phyloP scores from a whole-genome alignment of 2,329 filamentous ascomycete species.

The Aspergillus nomiae region DNA sequence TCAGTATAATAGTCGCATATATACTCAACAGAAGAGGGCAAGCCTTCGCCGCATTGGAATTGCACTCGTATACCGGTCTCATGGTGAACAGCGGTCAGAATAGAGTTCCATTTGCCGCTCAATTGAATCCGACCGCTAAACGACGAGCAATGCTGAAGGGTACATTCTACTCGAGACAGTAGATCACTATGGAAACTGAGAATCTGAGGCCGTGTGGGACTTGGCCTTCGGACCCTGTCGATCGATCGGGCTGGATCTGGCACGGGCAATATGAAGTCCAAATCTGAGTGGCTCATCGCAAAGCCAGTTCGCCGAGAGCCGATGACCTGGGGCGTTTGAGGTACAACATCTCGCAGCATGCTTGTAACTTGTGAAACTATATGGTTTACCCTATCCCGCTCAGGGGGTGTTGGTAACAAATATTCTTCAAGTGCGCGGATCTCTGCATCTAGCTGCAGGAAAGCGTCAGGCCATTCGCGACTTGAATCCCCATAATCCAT shows the following conservation, averaged over 20 bases:
- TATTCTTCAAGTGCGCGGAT: constrained; percentile 50
- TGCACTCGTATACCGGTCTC: constrained; percentile 54
- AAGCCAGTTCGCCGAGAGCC: constrained; percentile 59
- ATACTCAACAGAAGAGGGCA: constrained; percentile 42
- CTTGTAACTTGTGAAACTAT: constrained; percentile 31
- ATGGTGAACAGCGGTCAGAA: constrained; percentile 44
- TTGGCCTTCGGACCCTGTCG: constrained; percentile 32
- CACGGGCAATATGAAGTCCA: constrained; percentile 52
- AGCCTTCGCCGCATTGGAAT: constrained; percentile 50
- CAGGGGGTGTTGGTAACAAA: constrained; percentile 45
- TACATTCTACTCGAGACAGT: constrained; percentile 25
- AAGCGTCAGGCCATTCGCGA: constrained; percentile 20
- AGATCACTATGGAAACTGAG: constrained; percentile 25
- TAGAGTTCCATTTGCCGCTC: constrained; percentile 25
- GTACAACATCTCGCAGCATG: constrained; percentile 29
- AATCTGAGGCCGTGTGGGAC: constrained; percentile 35
- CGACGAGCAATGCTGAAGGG: constrained; percentile 22
- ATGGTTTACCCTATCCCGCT: constrained; percentile 36
- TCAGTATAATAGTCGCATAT: constrained; percentile 51
- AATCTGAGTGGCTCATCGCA: constrained; percentile 55
- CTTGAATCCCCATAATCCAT: constrained; percentile 25
- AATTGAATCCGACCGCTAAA: constrained; percentile 25
- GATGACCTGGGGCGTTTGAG: constrained; percentile 46
- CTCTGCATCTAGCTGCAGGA: constrained; percentile 45
- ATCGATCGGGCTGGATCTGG: constrained; percentile 25